Evolutionary conservation across 1,284 basidiomycete genomes (phyloP), one percentile per base, ranked within the genome.

Genomic region (Rhodotorula sp.): DNA sequence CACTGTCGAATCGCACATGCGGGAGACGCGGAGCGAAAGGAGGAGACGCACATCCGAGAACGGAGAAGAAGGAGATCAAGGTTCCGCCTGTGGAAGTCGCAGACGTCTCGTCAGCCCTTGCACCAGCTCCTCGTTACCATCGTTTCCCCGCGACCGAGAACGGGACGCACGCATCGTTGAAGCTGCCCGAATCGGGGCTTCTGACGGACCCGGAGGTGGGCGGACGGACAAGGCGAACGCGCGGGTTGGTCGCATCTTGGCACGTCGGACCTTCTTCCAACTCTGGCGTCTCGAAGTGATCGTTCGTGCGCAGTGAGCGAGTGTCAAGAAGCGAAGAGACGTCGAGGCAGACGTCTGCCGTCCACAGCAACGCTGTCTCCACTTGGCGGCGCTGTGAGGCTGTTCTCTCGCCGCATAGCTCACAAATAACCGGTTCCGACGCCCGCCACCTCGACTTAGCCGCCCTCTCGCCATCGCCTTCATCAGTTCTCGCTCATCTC

Each of bases 51-150:
- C 70, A 55, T 9, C 62, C 64, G 9, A 72, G 62, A 7, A 69
- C 64, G 24, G 51, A 37, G 48, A 65, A 64, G 59, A 72, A 72
- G 22, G 59, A 57, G n/a, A 51, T 34, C 47, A 72, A 40, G 16
- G 70, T 72, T 7, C 62, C 59, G 26, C 67, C 70, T 72, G 62
- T 20, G 30, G 16, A 11, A 0, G 10, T n/a, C 34, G 6, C 3
- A 6, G 50, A 2, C 11, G 1, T 22, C 22, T 26, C 7, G 50
- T 51, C 24, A 51, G 50, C 47, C n/a, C 47, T 2, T 51, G 5
- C 40, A 10, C 40, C 7, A 28, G n/a, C 50, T 34, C 34, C 34
- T 34, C 34, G 34, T 10, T 34, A 34, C 34, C 34, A 4, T 7
- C 9, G 50, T 26, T 26, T 9, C 24, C 44, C 15, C 22, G 9